Evolutionary conservation across 2,329 filamentous ascomycete species (phyloP), one percentile per base, ranked within the genome.

Genomic region (Aspergillus sojae): DNA sequence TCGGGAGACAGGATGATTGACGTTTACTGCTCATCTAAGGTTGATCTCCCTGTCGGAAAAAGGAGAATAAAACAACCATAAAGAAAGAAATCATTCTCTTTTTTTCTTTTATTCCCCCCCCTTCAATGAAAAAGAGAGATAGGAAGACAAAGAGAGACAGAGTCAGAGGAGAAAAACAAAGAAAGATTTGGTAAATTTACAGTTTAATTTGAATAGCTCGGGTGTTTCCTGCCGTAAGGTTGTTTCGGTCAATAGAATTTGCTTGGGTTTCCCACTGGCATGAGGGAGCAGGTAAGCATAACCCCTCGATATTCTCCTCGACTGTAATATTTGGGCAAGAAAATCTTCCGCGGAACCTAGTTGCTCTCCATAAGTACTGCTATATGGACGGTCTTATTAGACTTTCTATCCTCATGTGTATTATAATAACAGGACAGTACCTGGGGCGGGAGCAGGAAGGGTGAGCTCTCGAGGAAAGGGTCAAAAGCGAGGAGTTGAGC

Each of bases 401-500:
- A 21, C 32, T 36, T 54, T 36, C n/a, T 34, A 10, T 32, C 16
- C 11, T 53, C 11, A 34, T 34, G 28, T n/a, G 30, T 32, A 54
- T 21, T 4, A 54, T 26, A 21, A 54, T 34, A 55, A 39, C n/a
- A 30, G 14, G 19, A 55, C 21, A 26, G 32, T 26, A 55, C 52
- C 21, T 39, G 14, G 32, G 30, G 10, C 34, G 16, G 34, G 14
- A 36, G 34, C 12, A 36, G 34, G 34, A 36, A 36, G 34, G 34
- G 34, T 16, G 34, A 16, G 34, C 34, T 36, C 5, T 16, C 14
- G 14, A 36, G 14, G 41, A 63, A 53, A 58, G 54, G 58, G 54
- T 54, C n/a, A 43, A 53, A 67, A 56, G 65, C 55, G 65, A 67
- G 63, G 52, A 55, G 52, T 39, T n/a, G 43, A 45, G 41, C 58